A percentile compares a stretch with the other conserved stretches of the same genome.
phyloP scores from a whole-genome alignment of 148 eudicot species.

The Fagopyrum esculentum region DNA sequence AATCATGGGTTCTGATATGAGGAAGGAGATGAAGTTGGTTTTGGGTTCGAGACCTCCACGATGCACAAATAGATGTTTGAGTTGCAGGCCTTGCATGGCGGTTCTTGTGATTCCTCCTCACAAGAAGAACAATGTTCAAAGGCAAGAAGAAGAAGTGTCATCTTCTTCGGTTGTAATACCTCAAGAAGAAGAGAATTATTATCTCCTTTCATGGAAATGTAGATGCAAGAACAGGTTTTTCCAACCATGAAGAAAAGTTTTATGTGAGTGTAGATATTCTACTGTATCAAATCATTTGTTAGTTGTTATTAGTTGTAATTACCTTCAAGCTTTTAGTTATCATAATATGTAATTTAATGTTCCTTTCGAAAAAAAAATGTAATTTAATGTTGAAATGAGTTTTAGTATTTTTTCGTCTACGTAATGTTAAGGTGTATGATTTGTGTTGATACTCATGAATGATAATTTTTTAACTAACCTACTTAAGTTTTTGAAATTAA shows the following conservation, averaged over 20 bases:
- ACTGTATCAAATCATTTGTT: background rate
- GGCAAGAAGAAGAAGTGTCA: background rate
- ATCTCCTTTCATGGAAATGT: constrained; percentile 39
- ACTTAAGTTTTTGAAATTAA: no score
- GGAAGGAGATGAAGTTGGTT: constrained; percentile 21
- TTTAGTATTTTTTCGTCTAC: background rate
- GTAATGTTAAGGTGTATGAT: no score
- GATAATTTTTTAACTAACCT: no score
- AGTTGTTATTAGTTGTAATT: background rate
- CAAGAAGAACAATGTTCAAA: background rate
- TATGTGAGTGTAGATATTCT: constrained; percentile 7
- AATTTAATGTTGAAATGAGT: background rate
- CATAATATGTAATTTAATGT: background rate
- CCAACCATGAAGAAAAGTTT: constrained; percentile 22
- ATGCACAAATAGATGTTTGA: constrained; percentile 37
- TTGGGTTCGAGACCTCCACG: constrained; percentile 39
- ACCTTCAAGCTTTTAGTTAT: background rate
- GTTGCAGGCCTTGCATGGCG: constrained; percentile 39
- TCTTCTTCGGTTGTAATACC: background rate
- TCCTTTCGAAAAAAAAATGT: no score
- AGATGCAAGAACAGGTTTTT: constrained; percentile 35
- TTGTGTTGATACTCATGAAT: no score
- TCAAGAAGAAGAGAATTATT: constrained; percentile 32
- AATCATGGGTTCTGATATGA: background rate
- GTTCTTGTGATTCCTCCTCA: constrained; percentile 35